Evolutionary conservation across 192 early-diverging fungal genomes (phyloP).

Genomic region (Allomyces macrogynus): DNA sequence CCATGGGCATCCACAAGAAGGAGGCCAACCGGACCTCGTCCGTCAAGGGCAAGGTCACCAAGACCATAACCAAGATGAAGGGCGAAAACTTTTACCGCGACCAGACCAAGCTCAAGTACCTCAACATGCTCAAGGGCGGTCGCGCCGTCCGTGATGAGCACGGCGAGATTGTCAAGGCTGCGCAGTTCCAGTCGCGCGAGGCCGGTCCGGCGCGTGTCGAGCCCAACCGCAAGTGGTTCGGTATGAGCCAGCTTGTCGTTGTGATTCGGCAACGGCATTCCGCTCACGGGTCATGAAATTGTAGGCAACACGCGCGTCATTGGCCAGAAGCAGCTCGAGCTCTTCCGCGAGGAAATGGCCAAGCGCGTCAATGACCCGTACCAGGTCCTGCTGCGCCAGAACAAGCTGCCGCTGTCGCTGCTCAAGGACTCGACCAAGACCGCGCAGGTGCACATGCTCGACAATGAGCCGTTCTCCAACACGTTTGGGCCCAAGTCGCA

Average conservation of each 20-base stretch:
- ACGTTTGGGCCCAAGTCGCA: constrained; percentile 92
- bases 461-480: constrained; percentile 74
- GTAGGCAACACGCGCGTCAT: constrained; percentile 86
- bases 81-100: constrained; percentile 99
- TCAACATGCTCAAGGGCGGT: constrained; percentile 88
- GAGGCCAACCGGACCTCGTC: neutral
- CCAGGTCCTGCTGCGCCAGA: constrained; percentile 75
- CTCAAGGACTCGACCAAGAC: constrained; percentile 57
- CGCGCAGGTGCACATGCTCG: constrained; percentile 72
- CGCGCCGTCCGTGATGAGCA: constrained; percentile 56
- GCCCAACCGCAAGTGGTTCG: constrained; percentile 93
- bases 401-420: constrained; percentile 90
- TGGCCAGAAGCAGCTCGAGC: constrained; percentile 77
- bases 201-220: constrained; percentile 64
- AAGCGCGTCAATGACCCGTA: constrained; percentile 82
- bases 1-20: neutral
- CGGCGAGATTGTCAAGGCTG: constrained; percentile 82
- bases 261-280: no score
- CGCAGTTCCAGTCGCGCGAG: constrained; percentile 62
- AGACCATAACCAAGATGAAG: constrained; percentile 28
- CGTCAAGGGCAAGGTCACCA: neutral
- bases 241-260: constrained; percentile 17
- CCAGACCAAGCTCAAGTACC: constrained; percentile 72
- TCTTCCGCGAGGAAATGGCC: constrained; percentile 77
- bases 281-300: constrained; percentile 1